Conservation (phyloP, 257 asterid species). For the Galeopsis tetrahit region DNA sequence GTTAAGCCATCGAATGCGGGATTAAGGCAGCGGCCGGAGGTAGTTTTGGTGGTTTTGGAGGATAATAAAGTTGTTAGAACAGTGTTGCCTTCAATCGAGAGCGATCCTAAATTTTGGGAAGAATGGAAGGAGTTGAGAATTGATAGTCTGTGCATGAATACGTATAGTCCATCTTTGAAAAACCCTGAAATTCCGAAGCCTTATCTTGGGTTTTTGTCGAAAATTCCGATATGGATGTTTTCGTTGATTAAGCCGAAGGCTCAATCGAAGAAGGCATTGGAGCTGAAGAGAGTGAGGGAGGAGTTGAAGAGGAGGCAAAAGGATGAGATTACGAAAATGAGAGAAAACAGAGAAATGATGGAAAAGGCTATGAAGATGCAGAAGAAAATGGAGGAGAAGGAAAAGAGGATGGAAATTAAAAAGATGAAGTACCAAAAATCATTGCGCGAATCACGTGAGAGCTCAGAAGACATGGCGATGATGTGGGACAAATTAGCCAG, state of each 20-base stretch:
- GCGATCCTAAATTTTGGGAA: constrained; percentile 79
- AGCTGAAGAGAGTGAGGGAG: constrained; percentile 63
- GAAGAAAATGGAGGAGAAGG: constrained; percentile 75
- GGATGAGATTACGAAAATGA: constrained; percentile 52
- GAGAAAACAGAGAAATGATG: constrained; percentile 57
- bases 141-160: constrained; percentile 79
- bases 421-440: constrained; percentile 53
- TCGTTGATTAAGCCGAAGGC: constrained; percentile 71
- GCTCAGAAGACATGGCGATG: constrained; percentile 52
- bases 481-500: constrained; percentile 75
- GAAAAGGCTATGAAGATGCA: constrained; percentile 63
- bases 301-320: constrained; percentile 30
- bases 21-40: constrained; percentile 66
- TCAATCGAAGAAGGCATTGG: constrained; percentile 82
- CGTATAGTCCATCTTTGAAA: constrained; percentile 78
- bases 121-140: constrained; percentile 77
- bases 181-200: constrained; percentile 71
- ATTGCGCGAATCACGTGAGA: constrained; percentile 52
- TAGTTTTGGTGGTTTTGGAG: constrained; percentile 88
- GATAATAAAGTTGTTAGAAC: constrained; percentile 78
- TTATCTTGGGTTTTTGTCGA: constrained; percentile 66
- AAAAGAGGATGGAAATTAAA: constrained; percentile 64
- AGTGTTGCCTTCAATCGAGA: constrained; percentile 76
- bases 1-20: constrained; percentile 62
- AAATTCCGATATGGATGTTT: constrained; percentile 57